Percentiles rank a stretch among this genome's conserved stretches.
Evolutionary conservation across 768 basidiomycete species (phyloP).

Genomic region (Pulveroboletus ravenelii): DNA sequence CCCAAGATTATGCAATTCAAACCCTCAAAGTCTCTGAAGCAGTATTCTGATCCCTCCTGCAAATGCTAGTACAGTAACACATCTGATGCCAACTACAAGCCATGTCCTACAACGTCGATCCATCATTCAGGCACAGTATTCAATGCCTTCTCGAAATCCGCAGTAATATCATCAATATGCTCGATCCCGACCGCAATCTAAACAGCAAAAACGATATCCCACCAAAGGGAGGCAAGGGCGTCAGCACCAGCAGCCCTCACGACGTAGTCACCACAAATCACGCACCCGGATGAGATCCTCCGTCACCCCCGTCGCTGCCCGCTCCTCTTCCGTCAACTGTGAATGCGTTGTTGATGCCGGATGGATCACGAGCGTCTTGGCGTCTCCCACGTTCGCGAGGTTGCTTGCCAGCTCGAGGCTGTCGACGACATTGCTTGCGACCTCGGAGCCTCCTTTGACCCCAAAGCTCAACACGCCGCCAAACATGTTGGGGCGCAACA

Average conservation of each 20-base stretch:
- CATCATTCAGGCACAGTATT: neutral
- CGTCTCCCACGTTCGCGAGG: conserved; percentile 45
- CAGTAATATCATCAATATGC: conserved; percentile 16
- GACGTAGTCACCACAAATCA: neutral
- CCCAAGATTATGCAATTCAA: too few species aligned
- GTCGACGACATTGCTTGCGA: conserved; percentile 34
- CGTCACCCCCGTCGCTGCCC: conserved; percentile 61
- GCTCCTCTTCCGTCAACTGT: conserved; percentile 60
- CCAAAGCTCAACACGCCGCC: conserved; percentile 18
- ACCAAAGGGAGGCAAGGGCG: neutral
- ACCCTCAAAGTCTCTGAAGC: too few species aligned
- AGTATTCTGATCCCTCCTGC: too few species aligned
- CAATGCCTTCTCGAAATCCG: conserved; percentile 12
- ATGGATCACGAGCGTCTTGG: conserved; percentile 79
- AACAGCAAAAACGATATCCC: neutral
- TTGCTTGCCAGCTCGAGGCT: conserved; percentile 35
- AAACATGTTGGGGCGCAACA: conserved; percentile 5
- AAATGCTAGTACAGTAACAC: too few species aligned
- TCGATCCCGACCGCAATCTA: conserved; percentile 17
- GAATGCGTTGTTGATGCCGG: conserved; percentile 76
- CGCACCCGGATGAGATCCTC: conserved; percentile 68
- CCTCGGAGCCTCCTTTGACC: neutral
- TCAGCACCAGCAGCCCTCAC: neutral
- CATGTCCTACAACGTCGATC: too few species aligned
- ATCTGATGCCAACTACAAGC: too few species aligned